These are phyloP conservation scores for Heliamphora exappendiculata DNA, from an alignment of 148 eudicot species.

Conservation along the genomic window DNA sequence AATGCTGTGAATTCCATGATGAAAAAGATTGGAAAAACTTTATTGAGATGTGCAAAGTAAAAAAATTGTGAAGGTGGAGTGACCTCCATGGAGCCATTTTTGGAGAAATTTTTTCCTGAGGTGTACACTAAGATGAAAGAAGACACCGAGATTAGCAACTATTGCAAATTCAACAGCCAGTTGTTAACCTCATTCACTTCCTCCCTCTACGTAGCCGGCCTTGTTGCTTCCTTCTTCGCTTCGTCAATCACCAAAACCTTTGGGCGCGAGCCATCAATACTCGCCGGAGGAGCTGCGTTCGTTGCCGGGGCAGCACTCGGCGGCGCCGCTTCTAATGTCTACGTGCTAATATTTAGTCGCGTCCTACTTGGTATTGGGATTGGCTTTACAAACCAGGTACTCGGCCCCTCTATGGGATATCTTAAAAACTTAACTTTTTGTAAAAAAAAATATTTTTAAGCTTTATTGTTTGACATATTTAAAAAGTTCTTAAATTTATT, in stretches of 20 bases:
- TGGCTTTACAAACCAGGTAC: constrained; percentile 48
- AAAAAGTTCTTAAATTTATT: background rate
- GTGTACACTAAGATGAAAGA: constrained; percentile 27
- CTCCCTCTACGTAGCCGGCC: constrained; percentile 36
- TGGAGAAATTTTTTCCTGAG: constrained; percentile 36
- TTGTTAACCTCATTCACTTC: constrained; percentile 38
- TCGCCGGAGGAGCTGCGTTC: constrained; percentile 31
- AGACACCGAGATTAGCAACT: constrained; percentile 35
- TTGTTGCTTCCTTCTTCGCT: constrained; percentile 40
- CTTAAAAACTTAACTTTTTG: background rate
- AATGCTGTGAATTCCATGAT: too few species aligned
- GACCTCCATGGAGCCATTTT: constrained; percentile 43
- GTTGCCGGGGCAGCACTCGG: constrained; percentile 30
- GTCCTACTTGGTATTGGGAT: constrained; percentile 43
- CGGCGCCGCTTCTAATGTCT: constrained; percentile 26
- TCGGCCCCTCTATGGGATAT: background rate
- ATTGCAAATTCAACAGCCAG: constrained; percentile 42
- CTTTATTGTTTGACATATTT: too few species aligned
- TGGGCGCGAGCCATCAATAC: constrained; percentile 40
- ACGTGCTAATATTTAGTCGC: constrained; percentile 43
- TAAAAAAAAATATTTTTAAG: too few species aligned
- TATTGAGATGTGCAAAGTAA: background rate
- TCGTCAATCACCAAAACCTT: constrained; percentile 27
- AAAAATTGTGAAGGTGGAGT: constrained; percentile 38
- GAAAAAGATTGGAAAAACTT: background rate